Evolutionary conservation across 306 rosid genomes (phyloP), one percentile per base, ranked within the genome.

Genomic region (Albizia julibrissin): DNA sequence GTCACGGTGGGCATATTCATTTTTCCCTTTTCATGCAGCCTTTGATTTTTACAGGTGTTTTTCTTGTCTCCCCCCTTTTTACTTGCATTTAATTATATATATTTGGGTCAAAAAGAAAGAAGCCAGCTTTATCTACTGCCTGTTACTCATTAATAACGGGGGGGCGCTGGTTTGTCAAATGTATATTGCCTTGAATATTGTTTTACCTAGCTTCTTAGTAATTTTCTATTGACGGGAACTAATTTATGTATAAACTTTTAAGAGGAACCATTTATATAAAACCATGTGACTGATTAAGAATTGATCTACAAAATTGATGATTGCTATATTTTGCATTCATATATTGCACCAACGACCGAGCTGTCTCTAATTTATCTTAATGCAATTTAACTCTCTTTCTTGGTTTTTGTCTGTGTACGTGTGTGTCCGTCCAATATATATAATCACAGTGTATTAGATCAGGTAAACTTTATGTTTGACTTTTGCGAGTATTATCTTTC

Each of bases 41-140:
- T 78, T 80, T 78, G 52, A 80, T 83, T 85, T 87, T 88, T 80
- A 88, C 87, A 87, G 84, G 79, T 82, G 88, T 82, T 86, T 78
- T 78, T 72, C 75, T 73, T 74, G 83, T 86, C 79, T 72, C 77
- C 7, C 81, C 77, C 16, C 64, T 86, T 82, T 84, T 82, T 64
- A 68, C 79, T 71, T 67, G 67, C 56, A 75, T 77, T 79, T 70
- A 77, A 33, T 74, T 34, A 5, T 73, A 10, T 58, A 22, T 24
- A 22, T 18, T 27, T 29, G 21, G 16, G 22, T 80, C 49, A 69
- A 69, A 65, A 44, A 47, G 37, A 13, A 56, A 6, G 59, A 18
- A 24, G 10, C 7, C 62, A 56, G 40, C 75, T 49, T 64, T 27
- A 80, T 44, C 54, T 10, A 2, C 71, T 69, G 3, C 34, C 52